These are phyloP conservation scores for Pancytospora epiphaga DNA, from an alignment of 371 early-diverging fungal genomes.

Conservation along the genomic window DNA sequence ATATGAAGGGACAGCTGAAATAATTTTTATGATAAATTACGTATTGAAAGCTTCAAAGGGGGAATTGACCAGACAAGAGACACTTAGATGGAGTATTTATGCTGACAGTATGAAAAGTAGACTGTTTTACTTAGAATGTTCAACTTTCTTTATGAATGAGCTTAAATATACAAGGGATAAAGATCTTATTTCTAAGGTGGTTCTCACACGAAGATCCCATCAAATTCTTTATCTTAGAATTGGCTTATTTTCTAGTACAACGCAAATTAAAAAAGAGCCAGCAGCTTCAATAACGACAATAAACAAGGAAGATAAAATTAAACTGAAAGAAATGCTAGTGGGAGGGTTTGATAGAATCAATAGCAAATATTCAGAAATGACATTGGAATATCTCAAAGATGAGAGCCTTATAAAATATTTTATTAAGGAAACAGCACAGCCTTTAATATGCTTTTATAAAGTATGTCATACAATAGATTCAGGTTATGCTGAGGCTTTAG, in stretches of 20 bases:
- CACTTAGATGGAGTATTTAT: background rate
- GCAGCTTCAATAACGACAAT: too few species aligned
- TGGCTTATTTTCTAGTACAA: too few species aligned
- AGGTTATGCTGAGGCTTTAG: constrained; percentile 21
- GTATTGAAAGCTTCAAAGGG: background rate
- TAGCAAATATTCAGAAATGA: background rate
- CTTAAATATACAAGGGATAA: constrained; percentile 15
- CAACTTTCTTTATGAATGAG: constrained; percentile 25
- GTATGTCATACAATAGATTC: constrained; percentile 1
- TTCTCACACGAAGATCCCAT: background rate
- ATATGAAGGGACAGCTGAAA: background rate
- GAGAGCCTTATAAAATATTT: constrained; percentile 19
- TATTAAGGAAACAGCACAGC: constrained; percentile 9
- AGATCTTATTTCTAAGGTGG: constrained; percentile 3
- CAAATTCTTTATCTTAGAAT: constrained; percentile 12
- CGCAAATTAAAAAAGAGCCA: too few species aligned
- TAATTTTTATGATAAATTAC: background rate
- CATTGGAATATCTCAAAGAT: background rate
- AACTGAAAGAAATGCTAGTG: background rate
- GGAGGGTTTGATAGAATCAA: background rate
- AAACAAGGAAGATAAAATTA: too few species aligned
- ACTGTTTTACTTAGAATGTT: background rate
- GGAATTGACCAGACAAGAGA: background rate
- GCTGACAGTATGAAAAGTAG: background rate
- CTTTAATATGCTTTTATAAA: background rate